Evolutionary conservation across 2,329 filamentous ascomycete species (phyloP), one percentile per base, ranked within the genome.

Genomic region (Arachnomyces sp.): DNA sequence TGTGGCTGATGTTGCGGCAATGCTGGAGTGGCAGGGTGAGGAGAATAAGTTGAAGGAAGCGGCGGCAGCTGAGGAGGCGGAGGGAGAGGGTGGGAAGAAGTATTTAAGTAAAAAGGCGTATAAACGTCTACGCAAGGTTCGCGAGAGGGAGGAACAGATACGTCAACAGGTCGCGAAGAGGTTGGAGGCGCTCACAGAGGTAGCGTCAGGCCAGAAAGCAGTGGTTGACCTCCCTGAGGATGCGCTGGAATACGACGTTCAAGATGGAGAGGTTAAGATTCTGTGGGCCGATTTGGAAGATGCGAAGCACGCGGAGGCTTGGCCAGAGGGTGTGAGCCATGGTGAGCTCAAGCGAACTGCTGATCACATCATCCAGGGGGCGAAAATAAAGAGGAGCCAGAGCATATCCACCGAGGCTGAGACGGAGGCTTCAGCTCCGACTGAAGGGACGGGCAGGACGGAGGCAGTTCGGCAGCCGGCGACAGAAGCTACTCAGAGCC

Each of bases 1-100:
- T 32, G 67, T 79, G 14, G 77, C 76, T 4, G 78, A 81, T 51
- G 55, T 79, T 16, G 75, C 76, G 1, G 71, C 73, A 14, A 74
- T 79, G 2, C 54, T 81, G 38, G 46, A 25, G 9, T 25, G 20
- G 20, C 20, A 25, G 20, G 5, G 5, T 25, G 9, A 25, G 9
- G 20, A 25, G 9, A 25, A 25, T 9, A 9, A 25, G 9, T 5
- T 5, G 9, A 43, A 41, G 38, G 47, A 36, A 30, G 43, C 13
- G 34, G 30, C 36, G 14, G 30, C 42, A n/a, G 42, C 42, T 7
- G 42, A 37, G 34, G 42, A 49, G 17, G 52, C 52, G 17, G 45
- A 44, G 15, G 41, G 50, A 28, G 43, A 43, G 37, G 38, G 40
- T 31, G 31, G 53, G 53, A 48, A 51, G 50, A 43, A 61, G 51